phyloP scores from a whole-genome alignment of 2,329 filamentous ascomycete species.

The Pyrenochaeta sp. region DNA sequence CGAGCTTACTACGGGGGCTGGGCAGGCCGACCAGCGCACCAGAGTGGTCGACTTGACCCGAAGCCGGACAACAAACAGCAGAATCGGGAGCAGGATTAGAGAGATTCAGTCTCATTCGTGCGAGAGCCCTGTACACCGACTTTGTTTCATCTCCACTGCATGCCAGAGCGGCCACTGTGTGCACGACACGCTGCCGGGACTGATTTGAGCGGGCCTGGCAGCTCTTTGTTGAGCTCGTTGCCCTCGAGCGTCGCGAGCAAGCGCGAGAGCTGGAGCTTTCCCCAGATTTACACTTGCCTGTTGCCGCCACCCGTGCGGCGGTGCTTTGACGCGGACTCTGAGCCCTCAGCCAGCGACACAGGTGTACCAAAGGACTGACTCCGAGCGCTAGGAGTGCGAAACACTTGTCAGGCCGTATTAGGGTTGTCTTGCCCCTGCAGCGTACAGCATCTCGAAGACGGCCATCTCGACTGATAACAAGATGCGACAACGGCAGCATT shows the following conservation, averaged over 20 bases:
- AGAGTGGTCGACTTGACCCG: slow-evolving; percentile 18
- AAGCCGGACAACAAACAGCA: slow-evolving; percentile 33
- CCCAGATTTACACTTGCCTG: slow-evolving; percentile 31
- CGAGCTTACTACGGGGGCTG: slow-evolving; percentile 15
- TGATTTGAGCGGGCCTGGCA: not conserved
- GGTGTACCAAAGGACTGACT: slow-evolving; percentile 21
- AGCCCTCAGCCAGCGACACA: too few relatives aligned
- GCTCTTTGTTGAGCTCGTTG: slow-evolving; percentile 1
- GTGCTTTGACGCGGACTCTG: slow-evolving; percentile 26
- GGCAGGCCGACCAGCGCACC: slow-evolving; percentile 19
- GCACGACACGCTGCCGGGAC: slow-evolving; percentile 30
- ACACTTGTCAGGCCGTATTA: slow-evolving; percentile 37
- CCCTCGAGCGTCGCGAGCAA: too few relatives aligned
- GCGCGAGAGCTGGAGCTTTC: slow-evolving; percentile 31
- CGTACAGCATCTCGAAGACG: slow-evolving; percentile 16
- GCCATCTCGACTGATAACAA: slow-evolving; percentile 13
- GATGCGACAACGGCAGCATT: slow-evolving; percentile 10
- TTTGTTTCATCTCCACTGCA: slow-evolving; percentile 39
- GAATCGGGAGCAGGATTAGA: slow-evolving; percentile 18
- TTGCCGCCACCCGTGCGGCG: slow-evolving; percentile 34
- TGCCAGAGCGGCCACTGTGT: slow-evolving; percentile 22
- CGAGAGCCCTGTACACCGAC: slow-evolving; percentile 35
- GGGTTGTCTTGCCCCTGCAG: slow-evolving; percentile 36
- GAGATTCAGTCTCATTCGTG: slow-evolving; percentile 22
- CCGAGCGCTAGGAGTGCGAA: slow-evolving; percentile 36